Evolutionary conservation across 2,329 filamentous ascomycete genomes (phyloP).

Genomic region (Rachicladosporium sp.): DNA sequence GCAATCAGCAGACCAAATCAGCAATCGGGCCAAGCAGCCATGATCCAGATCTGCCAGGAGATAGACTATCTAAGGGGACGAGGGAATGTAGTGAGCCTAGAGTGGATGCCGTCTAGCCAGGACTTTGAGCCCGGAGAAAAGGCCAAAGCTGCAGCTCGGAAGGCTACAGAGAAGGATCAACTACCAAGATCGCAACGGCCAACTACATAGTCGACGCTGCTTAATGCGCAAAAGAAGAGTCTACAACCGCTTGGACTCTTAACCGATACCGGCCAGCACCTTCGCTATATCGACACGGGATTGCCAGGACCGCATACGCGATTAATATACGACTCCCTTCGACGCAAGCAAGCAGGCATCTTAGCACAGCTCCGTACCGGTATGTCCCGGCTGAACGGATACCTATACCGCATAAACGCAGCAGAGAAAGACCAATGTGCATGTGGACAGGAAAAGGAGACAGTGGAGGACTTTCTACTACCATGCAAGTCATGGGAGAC

Average conservation of each 20-base stretch:
- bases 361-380: background rate
- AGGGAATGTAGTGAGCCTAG: background rate
- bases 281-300: slow-evolving; percentile 1
- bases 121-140: background rate
- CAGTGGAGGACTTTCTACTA: slow-evolving; percentile 1
- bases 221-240: background rate
- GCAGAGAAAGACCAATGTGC: background rate
- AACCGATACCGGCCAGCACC: background rate
- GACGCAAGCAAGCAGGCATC: background rate
- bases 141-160: background rate
- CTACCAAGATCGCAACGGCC: background rate
- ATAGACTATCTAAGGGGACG: background rate
- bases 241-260: background rate
- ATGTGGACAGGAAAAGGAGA: slow-evolving; percentile 1
- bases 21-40: background rate
- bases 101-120: background rate
- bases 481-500: background rate
- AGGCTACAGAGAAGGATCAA: slow-evolving; percentile 1
- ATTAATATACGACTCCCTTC: background rate
- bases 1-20: background rate
- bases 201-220: background rate
- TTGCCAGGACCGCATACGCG: slow-evolving; percentile 1
- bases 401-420: slow-evolving; percentile 3
- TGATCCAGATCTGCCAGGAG: background rate
- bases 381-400: slow-evolving; percentile 2